phyloP scores from a whole-genome alignment of 345 rosid species.

The Cardamine resedifolia region DNA sequence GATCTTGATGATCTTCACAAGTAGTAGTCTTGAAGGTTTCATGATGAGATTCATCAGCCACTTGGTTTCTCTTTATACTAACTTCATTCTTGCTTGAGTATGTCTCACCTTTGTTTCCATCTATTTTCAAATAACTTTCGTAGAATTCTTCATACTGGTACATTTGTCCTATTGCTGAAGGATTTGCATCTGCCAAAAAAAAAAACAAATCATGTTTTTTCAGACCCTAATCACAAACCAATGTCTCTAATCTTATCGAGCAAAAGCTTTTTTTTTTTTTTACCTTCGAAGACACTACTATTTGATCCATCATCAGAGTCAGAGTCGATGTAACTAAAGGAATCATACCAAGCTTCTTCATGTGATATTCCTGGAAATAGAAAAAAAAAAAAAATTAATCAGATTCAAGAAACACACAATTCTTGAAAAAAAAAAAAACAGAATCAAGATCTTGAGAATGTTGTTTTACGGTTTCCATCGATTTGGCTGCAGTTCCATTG shows the following conservation, averaged over 20 bases:
- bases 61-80: constrained; percentile 41
- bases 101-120: constrained; percentile 48
- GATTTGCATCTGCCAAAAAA: constrained; percentile 49
- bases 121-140: constrained; percentile 59
- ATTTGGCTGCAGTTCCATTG: constrained; percentile 78
- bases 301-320: constrained; percentile 76
- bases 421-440: neutral
- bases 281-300: constrained; percentile 61
- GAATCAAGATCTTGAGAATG: constrained; percentile 2
- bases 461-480: constrained; percentile 52
- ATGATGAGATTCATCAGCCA: constrained; percentile 44
- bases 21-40: constrained; percentile 40
- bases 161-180: constrained; percentile 46
- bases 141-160: constrained; percentile 60
- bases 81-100: constrained; percentile 42
- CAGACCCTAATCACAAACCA: constrained; percentile 13
- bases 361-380: constrained; percentile 52
- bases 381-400: neutral
- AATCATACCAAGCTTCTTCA: constrained; percentile 83
- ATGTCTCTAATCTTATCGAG: neutral
- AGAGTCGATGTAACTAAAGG: constrained; percentile 71
- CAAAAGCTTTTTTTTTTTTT: too few relatives aligned
- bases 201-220: neutral
- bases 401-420: neutral
- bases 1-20: constrained; percentile 45